Conservation (phyloP, 2,329 filamentous ascomycete species). For the Elsinoe ampelina region DNA sequence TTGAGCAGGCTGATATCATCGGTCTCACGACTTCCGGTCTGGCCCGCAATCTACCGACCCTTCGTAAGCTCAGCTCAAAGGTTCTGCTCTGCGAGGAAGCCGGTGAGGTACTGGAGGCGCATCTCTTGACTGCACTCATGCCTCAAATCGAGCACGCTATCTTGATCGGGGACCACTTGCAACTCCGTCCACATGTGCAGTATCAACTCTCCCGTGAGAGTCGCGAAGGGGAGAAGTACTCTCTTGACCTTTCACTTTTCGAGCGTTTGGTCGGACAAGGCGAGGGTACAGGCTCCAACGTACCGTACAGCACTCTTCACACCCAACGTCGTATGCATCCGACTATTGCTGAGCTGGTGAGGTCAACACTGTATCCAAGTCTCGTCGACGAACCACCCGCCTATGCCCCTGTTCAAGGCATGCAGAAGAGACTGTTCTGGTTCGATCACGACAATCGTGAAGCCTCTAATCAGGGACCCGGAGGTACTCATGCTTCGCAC, state of each 20-base stretch:
- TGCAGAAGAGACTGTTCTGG: slow-evolving; percentile 51
- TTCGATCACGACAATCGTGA: slow-evolving; percentile 49
- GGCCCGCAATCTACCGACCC: slow-evolving; percentile 41
- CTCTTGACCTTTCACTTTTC: slow-evolving; percentile 52
- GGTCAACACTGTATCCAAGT: slow-evolving; percentile 48
- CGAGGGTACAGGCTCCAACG: background rate
- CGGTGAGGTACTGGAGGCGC: slow-evolving; percentile 56
- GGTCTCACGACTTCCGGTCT: slow-evolving; percentile 53
- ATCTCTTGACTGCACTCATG: slow-evolving; percentile 50
- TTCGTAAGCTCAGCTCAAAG: slow-evolving; percentile 44
- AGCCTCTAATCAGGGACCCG: slow-evolving; percentile 27
- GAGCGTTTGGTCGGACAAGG: slow-evolving; percentile 44
- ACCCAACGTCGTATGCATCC: slow-evolving; percentile 59
- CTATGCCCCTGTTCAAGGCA: slow-evolving; percentile 44
- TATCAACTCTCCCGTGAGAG: slow-evolving; percentile 46
- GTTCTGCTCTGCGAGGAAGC: slow-evolving; percentile 59
- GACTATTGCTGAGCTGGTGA: slow-evolving; percentile 49
- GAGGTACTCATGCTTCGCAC: slow-evolving; percentile 31
- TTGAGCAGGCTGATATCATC: slow-evolving; percentile 42
- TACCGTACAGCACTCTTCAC: slow-evolving; percentile 40
- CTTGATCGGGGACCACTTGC: slow-evolving; percentile 53
- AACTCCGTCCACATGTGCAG: slow-evolving; percentile 49
- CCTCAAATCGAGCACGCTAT: slow-evolving; percentile 53
- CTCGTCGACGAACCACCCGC: slow-evolving; percentile 43
- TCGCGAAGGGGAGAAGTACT: slow-evolving; percentile 39